Conservation (phyloP, 108 stramenopile species). For the Cyclotella cryptica region DNA sequence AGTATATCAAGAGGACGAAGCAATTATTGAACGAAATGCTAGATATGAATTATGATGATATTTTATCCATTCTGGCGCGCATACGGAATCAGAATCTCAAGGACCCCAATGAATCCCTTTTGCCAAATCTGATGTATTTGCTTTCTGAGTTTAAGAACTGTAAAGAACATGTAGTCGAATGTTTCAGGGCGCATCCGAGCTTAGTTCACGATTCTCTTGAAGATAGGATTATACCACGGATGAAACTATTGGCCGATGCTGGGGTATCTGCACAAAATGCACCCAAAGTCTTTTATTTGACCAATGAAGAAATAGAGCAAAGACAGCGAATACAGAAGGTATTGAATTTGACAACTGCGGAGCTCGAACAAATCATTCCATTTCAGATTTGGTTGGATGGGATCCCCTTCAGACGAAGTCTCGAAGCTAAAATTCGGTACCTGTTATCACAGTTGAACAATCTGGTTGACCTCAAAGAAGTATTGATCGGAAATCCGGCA, state of each 20-base stretch:
- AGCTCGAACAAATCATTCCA: slow-evolving; percentile 26
- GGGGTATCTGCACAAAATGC: slow-evolving; percentile 23
- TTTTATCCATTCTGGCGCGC: slow-evolving; percentile 9
- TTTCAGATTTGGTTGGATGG: slow-evolving; percentile 23
- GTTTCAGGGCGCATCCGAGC: slow-evolving; percentile 58
- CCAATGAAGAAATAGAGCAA: slow-evolving; percentile 21
- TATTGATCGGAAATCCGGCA: slow-evolving; percentile 25
- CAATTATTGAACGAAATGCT: slow-evolving; percentile 13
- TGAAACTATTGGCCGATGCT: slow-evolving; percentile 45
- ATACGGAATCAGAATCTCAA: not conserved
- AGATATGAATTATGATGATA: slow-evolving; percentile 5
- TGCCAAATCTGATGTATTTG: slow-evolving; percentile 70
- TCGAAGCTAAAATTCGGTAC: slow-evolving; percentile 17
- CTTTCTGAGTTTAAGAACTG: slow-evolving; percentile 44
- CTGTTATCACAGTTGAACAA: slow-evolving; percentile 9
- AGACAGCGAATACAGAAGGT: slow-evolving; percentile 17
- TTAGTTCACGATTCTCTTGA: slow-evolving; percentile 73
- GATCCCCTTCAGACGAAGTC: not conserved
- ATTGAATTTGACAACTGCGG: slow-evolving; percentile 32
- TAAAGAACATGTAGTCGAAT: slow-evolving; percentile 22
- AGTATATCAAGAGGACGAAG: not conserved
- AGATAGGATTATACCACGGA: slow-evolving; percentile 67
- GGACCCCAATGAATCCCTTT: slow-evolving; percentile 33
- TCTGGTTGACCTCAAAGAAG: slow-evolving; percentile 22
- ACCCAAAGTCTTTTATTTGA: slow-evolving; percentile 3